These are phyloP conservation scores for Ordospora pajunii DNA, from an alignment of 371 early-diverging fungal species.

Conservation along the genomic window DNA sequence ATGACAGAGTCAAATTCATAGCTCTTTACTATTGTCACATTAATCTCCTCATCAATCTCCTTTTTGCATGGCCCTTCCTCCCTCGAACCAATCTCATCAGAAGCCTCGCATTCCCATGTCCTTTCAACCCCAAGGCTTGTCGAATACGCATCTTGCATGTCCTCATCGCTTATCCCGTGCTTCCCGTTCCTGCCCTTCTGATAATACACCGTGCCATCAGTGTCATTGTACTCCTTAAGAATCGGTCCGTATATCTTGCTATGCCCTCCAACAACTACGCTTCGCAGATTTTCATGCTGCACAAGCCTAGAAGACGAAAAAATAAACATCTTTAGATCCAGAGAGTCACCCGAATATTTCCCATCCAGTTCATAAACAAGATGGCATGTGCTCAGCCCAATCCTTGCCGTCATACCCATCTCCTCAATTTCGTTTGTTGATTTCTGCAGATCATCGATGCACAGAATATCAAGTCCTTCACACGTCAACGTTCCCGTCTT, in stretches of 20 bases:
- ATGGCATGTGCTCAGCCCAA: conserved; percentile 85
- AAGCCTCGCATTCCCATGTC: conserved; percentile 63
- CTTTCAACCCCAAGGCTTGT: background rate
- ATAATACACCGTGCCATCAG: conserved; percentile 23
- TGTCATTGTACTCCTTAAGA: conserved; percentile 28
- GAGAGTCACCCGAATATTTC: conserved; percentile 82
- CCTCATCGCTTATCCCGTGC: background rate
- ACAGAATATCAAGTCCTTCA: conserved; percentile 87
- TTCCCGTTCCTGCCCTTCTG: background rate
- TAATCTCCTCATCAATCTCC: background rate
- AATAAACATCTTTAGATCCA: conserved; percentile 95
- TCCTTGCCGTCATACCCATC: background rate
- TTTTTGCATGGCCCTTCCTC: background rate
- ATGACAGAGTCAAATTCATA: conserved; percentile 85
- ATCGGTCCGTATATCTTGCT: conserved; percentile 19
- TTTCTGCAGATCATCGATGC: conserved; percentile 64
- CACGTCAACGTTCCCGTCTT: conserved; percentile 98
- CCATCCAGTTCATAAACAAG: conserved; percentile 77
- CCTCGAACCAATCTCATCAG: conserved; percentile 79
- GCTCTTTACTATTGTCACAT: conserved; percentile 64
- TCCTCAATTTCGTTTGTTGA: background rate
- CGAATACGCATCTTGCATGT: background rate
- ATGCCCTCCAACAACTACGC: background rate
- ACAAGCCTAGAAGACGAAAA: conserved; percentile 65
- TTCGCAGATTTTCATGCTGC: conserved; percentile 47